Percentiles rank a stretch among this genome's conserved stretches.
phyloP scores from a whole-genome alignment of 257 asterid genomes.

The Ophiorrhiza pumila region DNA sequence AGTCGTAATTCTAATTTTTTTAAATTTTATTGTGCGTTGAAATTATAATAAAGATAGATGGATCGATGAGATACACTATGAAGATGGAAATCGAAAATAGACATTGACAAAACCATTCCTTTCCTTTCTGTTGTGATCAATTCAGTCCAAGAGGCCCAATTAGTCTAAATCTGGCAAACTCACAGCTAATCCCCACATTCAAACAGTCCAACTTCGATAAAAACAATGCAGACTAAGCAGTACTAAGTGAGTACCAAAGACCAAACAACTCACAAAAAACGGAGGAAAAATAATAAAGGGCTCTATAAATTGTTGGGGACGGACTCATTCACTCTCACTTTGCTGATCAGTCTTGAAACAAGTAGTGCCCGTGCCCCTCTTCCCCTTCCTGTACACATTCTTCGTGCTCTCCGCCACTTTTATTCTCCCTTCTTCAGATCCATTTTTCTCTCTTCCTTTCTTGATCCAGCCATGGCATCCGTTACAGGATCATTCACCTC shows the following conservation, averaged over 20 bases:
- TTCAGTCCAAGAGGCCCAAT: too few species aligned
- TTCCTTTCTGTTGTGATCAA: too few species aligned
- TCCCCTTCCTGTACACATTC: constrained; percentile 30
- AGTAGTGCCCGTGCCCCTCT: background rate
- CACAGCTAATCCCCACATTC: background rate
- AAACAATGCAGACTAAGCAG: constrained; percentile 10
- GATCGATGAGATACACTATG: too few species aligned
- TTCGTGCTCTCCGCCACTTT: constrained; percentile 66
- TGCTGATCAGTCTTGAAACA: background rate
- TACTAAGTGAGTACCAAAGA: background rate
- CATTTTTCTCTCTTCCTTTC: constrained; percentile 11
- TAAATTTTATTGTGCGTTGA: too few species aligned
- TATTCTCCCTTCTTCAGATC: constrained; percentile 22
- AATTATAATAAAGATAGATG: too few species aligned
- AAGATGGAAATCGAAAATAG: too few species aligned
- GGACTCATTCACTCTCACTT: background rate
- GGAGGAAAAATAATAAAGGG: background rate
- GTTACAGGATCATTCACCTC: constrained; percentile 48
- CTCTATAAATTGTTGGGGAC: background rate
- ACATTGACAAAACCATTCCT: too few species aligned
- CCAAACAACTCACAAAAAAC: background rate
- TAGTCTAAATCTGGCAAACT: background rate
- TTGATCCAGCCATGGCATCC: constrained; percentile 53
- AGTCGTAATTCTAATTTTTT: too few species aligned
- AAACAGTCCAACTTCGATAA: constrained; percentile 17